Conservation (phyloP, 2,329 filamentous ascomycete species). For the Fusarium euwallaceae region DNA sequence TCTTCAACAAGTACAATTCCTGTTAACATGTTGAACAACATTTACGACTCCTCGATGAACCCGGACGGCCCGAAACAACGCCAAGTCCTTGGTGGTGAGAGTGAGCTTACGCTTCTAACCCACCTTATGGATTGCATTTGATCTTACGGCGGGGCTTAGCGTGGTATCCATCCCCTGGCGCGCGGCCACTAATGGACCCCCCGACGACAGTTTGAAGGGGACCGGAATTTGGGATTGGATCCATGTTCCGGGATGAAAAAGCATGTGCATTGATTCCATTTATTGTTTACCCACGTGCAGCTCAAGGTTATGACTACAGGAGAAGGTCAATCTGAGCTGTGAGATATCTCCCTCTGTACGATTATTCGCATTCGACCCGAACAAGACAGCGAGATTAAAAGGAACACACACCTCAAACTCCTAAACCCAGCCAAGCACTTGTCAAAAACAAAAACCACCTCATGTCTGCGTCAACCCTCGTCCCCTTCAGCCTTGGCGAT, state of each 20-base stretch:
- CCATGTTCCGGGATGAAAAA: background rate
- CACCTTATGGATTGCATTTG: background rate
- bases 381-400: conserved; percentile 27
- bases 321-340: background rate
- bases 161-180: background rate
- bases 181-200: background rate
- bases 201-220: background rate
- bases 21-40: background rate
- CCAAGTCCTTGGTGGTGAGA: conserved; percentile 5
- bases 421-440: conserved; percentile 6
- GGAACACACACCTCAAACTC: conserved; percentile 14
- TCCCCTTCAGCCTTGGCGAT: conserved; percentile 18
- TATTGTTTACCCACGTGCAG: conserved; percentile 1
- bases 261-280: conserved; percentile 14
- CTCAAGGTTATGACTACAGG: background rate
- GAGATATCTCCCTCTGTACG: background rate
- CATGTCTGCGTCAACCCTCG: background rate
- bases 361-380: background rate
- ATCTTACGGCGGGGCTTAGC: conserved; percentile 2
- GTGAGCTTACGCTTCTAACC: conserved; percentile 1
- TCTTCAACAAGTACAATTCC: background rate
- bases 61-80: conserved; percentile 8
- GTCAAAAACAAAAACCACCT: background rate
- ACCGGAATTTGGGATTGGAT: background rate
- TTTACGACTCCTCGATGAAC: background rate